Evolutionary conservation across 2,329 filamentous ascomycete species (phyloP).

Genomic region (Penicillium sp.): DNA sequence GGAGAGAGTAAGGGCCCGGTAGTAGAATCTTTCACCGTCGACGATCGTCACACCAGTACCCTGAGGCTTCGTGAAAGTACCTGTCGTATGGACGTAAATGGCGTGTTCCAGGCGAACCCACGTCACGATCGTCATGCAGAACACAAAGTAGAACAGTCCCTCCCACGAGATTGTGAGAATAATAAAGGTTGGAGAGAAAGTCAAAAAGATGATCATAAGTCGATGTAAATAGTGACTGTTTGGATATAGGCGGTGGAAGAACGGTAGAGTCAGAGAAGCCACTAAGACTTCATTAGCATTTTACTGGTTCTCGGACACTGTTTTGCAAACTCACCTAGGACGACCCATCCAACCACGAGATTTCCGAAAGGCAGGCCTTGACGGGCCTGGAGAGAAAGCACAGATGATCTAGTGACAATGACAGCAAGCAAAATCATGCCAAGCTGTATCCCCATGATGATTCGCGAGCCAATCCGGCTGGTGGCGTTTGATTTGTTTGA

Average conservation of each 20-base stretch:
- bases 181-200: slow-evolving; percentile 89
- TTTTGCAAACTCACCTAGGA: slow-evolving; percentile 59
- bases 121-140: slow-evolving; percentile 74
- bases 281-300: slow-evolving; percentile 47
- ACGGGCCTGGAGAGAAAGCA: slow-evolving; percentile 80
- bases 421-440: slow-evolving; percentile 79
- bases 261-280: slow-evolving; percentile 72
- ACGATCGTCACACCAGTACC: slow-evolving; percentile 37
- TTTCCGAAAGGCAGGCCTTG: slow-evolving; percentile 82
- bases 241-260: slow-evolving; percentile 75
- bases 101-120: slow-evolving; percentile 93
- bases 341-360: slow-evolving; percentile 79
- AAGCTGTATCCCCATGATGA: slow-evolving; percentile 54
- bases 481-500: slow-evolving; percentile 13
- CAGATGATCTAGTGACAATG: slow-evolving; percentile 81
- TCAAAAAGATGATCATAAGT: slow-evolving; percentile 82
- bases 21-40: slow-evolving; percentile 37
- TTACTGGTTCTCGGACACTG: not conserved
- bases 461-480: slow-evolving; percentile 38
- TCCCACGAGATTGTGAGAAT: slow-evolving; percentile 97
- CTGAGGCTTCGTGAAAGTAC: slow-evolving; percentile 30
- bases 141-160: slow-evolving; percentile 90
- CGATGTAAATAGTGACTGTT: slow-evolving; percentile 89
- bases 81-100: slow-evolving; percentile 53
- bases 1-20: slow-evolving; percentile 72